Base-by-base conservation (phyloP, 495 filamentous ascomycete genomes). In the Corynascus novoguineensis region DNA sequence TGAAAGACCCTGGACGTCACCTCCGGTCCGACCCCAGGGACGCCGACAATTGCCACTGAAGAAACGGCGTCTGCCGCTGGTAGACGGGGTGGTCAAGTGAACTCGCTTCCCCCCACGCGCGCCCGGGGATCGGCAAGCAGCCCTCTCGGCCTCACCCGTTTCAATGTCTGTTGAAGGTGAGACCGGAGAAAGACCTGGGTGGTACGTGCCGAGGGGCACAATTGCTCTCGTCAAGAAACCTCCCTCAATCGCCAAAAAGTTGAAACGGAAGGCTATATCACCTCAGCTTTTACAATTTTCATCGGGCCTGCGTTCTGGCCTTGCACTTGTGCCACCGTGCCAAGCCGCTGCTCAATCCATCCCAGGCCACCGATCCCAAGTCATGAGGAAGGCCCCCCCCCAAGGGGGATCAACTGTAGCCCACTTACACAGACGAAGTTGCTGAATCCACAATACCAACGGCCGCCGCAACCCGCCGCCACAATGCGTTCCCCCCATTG, bases 51-150 rank as follows among this genome's bases (percentile, higher is more conserved):
- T 17, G 50, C 50, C 50, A 42, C 50, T 21, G n/a, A 9, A n/a
- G 25, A 50, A 28, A 5, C 34, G 17, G 19, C 21, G 22, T 28
- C 17, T 10, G 19, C 2, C 14, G 21, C 11, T 25, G 6, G 35
- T n/a, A 24, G 45, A 40, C 11, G 27, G 19, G 42, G 42, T n/a
- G n/a, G n/a, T n/a, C n/a, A n/a, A n/a, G 53, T 24, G 25, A 24
- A 50, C 11, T 24, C 42, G 10, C 28, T n/a, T n/a, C n/a, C 44
- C 53, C 32, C 44, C 34, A 50, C 47, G 47, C 47, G n/a, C 17
- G 25, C 24, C 40, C 53, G 45, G n/a, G 53, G 53, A 56, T 56
- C 44, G 53, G 53, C 53, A 41, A 31, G 53, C 29, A 19, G 15
- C 32, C n/a, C n/a, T n/a, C 17, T 56, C 53, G 45, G 45, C 35